Evolutionary conservation across 306 rosid species (phyloP).

Genomic region (Herpetospermum pedunculosum): DNA sequence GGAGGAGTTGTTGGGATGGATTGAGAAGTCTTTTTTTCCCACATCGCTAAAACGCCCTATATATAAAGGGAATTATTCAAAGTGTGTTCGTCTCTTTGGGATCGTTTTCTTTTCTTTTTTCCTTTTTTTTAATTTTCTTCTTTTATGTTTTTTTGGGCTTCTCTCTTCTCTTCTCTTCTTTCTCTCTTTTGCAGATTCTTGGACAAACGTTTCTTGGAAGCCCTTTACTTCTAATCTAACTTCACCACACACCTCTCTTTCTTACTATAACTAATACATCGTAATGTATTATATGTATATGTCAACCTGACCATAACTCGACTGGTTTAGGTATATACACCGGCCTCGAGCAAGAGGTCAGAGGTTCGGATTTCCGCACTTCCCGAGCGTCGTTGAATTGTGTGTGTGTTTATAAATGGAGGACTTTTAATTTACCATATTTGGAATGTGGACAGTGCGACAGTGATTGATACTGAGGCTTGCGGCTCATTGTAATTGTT

Average conservation of each 20-base stretch:
- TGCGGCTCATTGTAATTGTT: too few species aligned
- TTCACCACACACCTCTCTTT: neutral
- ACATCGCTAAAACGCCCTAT: neutral
- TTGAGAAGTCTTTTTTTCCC: neutral
- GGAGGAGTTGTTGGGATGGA: neutral
- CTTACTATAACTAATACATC: neutral
- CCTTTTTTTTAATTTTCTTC: neutral
- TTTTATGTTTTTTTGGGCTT: too few species aligned
- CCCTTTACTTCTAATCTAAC: slow-evolving; percentile 28
- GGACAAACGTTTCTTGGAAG: slow-evolving; percentile 72
- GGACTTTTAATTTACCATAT: slow-evolving; percentile 6
- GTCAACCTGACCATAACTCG: too few species aligned
- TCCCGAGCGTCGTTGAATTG: too few species aligned
- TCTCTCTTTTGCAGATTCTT: slow-evolving; percentile 82
- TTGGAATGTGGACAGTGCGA: neutral
- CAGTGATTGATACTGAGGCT: neutral
- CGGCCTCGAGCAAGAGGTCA: too few species aligned
- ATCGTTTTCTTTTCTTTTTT: slow-evolving; percentile 22
- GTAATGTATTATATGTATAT: too few species aligned
- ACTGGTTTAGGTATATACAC: too few species aligned
- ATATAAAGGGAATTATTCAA: slow-evolving; percentile 25
- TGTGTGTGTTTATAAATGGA: too few species aligned
- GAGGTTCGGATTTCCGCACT: too few species aligned
- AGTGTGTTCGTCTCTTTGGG: slow-evolving; percentile 55
- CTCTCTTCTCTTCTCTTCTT: neutral